phyloP scores from a whole-genome alignment of 495 filamentous ascomycete species.

The Umbilicaria muhlenbergii region DNA sequence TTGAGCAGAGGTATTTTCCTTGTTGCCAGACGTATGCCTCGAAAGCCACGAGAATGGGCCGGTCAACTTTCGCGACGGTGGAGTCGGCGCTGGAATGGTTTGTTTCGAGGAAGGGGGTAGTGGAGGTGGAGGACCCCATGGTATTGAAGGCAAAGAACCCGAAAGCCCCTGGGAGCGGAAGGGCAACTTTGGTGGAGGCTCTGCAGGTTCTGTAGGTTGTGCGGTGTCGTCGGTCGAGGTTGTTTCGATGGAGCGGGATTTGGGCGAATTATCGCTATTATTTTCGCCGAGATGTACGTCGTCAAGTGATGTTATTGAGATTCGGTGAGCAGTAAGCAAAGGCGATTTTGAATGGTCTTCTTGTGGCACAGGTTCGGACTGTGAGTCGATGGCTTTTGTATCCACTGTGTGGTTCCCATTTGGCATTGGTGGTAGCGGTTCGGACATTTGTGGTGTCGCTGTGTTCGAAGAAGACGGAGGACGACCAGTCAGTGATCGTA shows the following conservation, averaged over 20 bases:
- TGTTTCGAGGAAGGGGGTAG: constrained; percentile 26
- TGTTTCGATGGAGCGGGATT: constrained; percentile 11
- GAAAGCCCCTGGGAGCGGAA: constrained; percentile 34
- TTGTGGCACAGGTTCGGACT: constrained; percentile 7
- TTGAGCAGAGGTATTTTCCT: constrained; percentile 38
- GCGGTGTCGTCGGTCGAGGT: constrained; percentile 13
- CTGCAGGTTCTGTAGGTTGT: constrained; percentile 25
- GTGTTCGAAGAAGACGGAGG: constrained; percentile 21
- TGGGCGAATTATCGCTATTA: constrained; percentile 23
- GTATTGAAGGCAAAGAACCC: constrained; percentile 32
- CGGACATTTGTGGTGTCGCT: constrained; percentile 6
- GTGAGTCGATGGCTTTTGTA: constrained; percentile 16
- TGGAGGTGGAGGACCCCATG: constrained; percentile 31
- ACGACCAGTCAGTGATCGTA: constrained; percentile 33
- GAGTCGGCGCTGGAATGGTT: constrained; percentile 22
- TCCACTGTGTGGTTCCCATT: constrained; percentile 11
- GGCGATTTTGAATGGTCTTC: constrained; percentile 32
- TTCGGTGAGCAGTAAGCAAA: constrained; percentile 41
- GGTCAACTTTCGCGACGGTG: constrained; percentile 47
- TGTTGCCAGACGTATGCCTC: constrained; percentile 46
- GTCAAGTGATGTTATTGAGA: constrained; percentile 51
- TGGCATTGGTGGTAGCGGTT: constrained; percentile 18
- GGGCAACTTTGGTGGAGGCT: constrained; percentile 34
- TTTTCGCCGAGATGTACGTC: constrained; percentile 52
- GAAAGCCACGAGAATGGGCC: constrained; percentile 79